Percentiles rank a stretch among this genome's conserved stretches.
Evolutionary conservation across 768 basidiomycete species (phyloP).

Genomic region (Kwoniella mangroviensis): DNA sequence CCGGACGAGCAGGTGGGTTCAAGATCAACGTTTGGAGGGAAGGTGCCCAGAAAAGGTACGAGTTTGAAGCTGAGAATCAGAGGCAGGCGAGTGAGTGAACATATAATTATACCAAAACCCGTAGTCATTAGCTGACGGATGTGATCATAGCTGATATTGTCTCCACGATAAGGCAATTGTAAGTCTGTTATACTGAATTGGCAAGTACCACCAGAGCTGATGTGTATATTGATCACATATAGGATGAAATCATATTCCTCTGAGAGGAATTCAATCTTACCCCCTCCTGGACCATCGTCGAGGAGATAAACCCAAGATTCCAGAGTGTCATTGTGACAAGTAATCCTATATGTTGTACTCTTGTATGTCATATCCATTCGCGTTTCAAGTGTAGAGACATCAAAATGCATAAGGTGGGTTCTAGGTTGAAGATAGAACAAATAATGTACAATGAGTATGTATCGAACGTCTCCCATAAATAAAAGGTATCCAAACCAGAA

Average conservation of each 20-base stretch:
- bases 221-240: neutral
- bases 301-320: conserved; percentile 3
- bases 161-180: conserved; percentile 40
- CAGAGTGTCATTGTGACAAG: neutral
- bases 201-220: neutral
- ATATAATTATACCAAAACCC: neutral
- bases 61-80: conserved; percentile 91
- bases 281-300: conserved; percentile 26
- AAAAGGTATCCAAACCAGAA: too few species aligned
- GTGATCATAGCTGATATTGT: conserved; percentile 42
- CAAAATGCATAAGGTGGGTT: too few species aligned
- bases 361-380: too few species aligned
- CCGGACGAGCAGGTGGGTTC: conserved; percentile 66
- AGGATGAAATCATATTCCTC: conserved; percentile 47
- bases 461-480: too few species aligned
- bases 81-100: conserved; percentile 72
- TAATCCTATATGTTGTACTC: neutral
- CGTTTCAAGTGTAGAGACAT: too few species aligned
- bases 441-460: too few species aligned
- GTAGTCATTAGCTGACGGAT: neutral
- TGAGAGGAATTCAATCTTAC: conserved; percentile 39
- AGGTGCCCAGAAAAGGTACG: conserved; percentile 82
- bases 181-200: conserved; percentile 6
- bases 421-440: too few species aligned
- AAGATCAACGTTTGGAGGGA: conserved; percentile 80